Evolutionary conservation across 2,329 filamentous ascomycete genomes (phyloP), one percentile per base, ranked within the genome.

Genomic region (Amesomyces nigricolor): DNA sequence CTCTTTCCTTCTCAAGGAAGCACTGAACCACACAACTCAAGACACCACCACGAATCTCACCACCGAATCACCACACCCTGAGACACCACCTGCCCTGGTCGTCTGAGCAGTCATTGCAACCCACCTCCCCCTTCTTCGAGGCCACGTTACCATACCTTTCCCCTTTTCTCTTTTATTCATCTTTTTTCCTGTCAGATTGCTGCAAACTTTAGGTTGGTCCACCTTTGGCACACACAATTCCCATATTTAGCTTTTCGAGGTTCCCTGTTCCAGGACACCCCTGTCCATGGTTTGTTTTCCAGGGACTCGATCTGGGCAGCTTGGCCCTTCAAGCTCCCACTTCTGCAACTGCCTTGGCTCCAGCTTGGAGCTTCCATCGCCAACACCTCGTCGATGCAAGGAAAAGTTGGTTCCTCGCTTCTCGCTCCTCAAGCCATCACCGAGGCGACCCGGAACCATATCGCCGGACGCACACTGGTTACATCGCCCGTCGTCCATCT

Each of bases 221-320:
- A 26, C 22, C 5, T 2, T 6, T 44, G 39, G 39, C 16, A 17
- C 37, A 45, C 32, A 42, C 53, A 51, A 35, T 35, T 47, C 51
- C 55, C 55, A 54, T 44, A 47, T 44, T 54, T 43, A 49, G 51
- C 30, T 22, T 39, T 39, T 11, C 14, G 17, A 38, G 42, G 40
- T 30, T 16, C 39, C 37, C 22, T 16, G 22, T 39, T 35, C 40
- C 32, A 19, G 45, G 43, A 19, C 32, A 8, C 26, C 38, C 45
- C 39, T 32, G 43, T 46, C 22, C 17, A 38, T 30, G 16, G 19
- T 19, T 44, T 37, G 50, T 53, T 51, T 51, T 46, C 46, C 13
- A 48, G 44, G 37, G 11, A 43, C 43, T 47, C 44, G 16, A 38
- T 35, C 29, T 22, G 26, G 30, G 11, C n/a, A 22, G 17, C 17